Evolutionary conservation across 2,329 filamentous ascomycete genomes (phyloP).

Genomic region (Pleurostoma richardsiae): DNA sequence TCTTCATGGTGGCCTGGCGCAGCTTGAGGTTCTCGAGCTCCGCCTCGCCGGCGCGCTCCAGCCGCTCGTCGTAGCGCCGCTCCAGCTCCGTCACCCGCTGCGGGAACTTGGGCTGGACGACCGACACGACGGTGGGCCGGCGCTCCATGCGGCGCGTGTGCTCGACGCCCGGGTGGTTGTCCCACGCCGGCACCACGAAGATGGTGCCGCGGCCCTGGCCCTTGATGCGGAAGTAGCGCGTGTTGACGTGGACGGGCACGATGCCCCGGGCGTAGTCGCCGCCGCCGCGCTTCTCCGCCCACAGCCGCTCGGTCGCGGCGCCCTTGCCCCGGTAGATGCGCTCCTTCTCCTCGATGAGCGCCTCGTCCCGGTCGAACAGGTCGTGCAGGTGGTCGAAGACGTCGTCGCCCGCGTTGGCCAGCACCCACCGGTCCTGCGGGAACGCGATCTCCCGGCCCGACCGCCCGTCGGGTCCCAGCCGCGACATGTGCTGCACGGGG

Average conservation of each 20-base stretch:
- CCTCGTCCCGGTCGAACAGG: conserved; percentile 40
- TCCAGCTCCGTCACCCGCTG: conserved; percentile 27
- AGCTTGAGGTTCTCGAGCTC: conserved; percentile 3
- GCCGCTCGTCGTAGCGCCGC: conserved; percentile 12
- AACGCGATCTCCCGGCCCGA: conserved; percentile 47
- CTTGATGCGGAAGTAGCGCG: conserved; percentile 48
- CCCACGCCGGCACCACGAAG: conserved; percentile 47
- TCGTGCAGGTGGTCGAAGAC: conserved; percentile 40
- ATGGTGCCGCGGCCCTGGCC: conserved; percentile 38
- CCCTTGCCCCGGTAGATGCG: conserved; percentile 26
- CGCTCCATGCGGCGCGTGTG: conserved; percentile 39
- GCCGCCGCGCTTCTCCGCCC: conserved; percentile 18
- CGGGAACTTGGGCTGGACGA: conserved; percentile 17
- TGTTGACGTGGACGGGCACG: conserved; percentile 40
- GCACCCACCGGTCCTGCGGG: conserved; percentile 50
- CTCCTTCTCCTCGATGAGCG: conserved; percentile 27
- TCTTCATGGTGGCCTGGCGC: not conserved
- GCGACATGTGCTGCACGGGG: conserved; percentile 46
- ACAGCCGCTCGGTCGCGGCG: conserved; percentile 33
- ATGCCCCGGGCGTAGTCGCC: conserved; percentile 35
- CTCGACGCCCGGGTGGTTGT: conserved; percentile 36
- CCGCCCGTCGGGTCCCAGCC: conserved; percentile 45
- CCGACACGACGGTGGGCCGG: conserved; percentile 31
- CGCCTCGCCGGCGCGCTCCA: conserved; percentile 4
- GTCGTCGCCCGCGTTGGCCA: conserved; percentile 50